Evolutionary conservation across 1,139 yeast genomes (phyloP).

Genomic region (Hemisphaericaspora xylanilytica): DNA sequence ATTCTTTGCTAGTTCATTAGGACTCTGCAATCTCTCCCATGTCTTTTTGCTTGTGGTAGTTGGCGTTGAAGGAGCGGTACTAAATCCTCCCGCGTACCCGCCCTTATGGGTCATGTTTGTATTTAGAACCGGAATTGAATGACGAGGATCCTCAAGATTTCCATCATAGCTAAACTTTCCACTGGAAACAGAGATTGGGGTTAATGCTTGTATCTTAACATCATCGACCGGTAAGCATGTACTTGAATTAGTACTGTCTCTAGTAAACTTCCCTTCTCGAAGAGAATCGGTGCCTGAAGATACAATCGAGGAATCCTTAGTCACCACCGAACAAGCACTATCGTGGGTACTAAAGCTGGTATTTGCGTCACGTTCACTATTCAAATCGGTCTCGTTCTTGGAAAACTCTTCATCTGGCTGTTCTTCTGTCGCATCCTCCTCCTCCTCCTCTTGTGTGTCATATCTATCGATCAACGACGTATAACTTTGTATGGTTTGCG

Average conservation of each 20-base stretch:
- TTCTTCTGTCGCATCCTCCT: slow-evolving; percentile 1
- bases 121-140: too few relatives aligned
- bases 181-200: too few relatives aligned
- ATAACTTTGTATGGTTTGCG: slow-evolving; percentile 19
- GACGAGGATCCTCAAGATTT: too few relatives aligned
- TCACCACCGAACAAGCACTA: neutral
- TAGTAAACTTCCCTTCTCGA: too few relatives aligned
- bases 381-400: neutral
- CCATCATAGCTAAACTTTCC: too few relatives aligned
- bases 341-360: neutral
- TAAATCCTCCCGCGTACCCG: neutral
- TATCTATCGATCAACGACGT: slow-evolving; percentile 26
- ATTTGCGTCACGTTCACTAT: neutral
- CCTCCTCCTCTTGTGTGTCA: slow-evolving; percentile 13
- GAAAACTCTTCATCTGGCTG: too few relatives aligned
- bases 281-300: too few relatives aligned
- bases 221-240: too few relatives aligned
- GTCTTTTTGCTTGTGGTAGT: neutral
- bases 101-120: too few relatives aligned
- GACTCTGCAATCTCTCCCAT: neutral
- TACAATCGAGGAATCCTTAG: neutral
- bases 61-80: slow-evolving; percentile 3
- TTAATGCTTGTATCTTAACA: too few relatives aligned
- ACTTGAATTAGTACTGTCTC: too few relatives aligned
- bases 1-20: neutral